These are phyloP conservation scores for Bretschneidera sinensis DNA, from an alignment of 345 rosid species.

Conservation along the genomic window DNA sequence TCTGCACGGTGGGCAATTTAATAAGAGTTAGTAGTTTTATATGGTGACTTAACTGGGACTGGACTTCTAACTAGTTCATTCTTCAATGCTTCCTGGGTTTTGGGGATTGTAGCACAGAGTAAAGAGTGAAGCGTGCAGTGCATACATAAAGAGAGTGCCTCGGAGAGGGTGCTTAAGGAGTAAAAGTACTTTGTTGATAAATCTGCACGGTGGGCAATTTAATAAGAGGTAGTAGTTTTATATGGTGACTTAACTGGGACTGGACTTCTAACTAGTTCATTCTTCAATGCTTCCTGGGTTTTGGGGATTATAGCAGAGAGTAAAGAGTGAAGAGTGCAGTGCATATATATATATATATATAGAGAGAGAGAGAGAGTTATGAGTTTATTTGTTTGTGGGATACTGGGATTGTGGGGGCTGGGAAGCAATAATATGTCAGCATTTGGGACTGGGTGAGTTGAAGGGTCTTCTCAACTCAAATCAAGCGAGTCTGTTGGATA, in stretches of 20 bases:
- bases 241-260: slow-evolving; percentile 24
- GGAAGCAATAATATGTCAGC: not conserved
- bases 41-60: slow-evolving; percentile 24
- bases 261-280: slow-evolving; percentile 3
- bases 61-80: slow-evolving; percentile 2
- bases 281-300: slow-evolving; percentile 30
- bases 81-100: slow-evolving; percentile 31
- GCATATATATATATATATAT: too few relatives aligned
- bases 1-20: too few relatives aligned
- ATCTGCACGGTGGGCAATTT: too few relatives aligned
- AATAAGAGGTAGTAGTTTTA: too few relatives aligned
- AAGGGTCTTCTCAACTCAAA: slow-evolving; percentile 21
- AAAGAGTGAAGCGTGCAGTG: too few relatives aligned
- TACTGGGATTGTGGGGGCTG: too few relatives aligned
- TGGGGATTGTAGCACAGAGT: slow-evolving; percentile 24
- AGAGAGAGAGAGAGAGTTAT: slow-evolving; percentile 3
- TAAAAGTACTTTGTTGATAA: slow-evolving; percentile 16
- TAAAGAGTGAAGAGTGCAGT: too few relatives aligned
- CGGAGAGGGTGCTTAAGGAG: too few relatives aligned
- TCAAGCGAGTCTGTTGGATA: slow-evolving; percentile 15
- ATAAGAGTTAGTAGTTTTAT: too few relatives aligned
- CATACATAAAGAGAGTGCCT: too few relatives aligned
- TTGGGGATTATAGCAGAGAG: slow-evolving; percentile 24
- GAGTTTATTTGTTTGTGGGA: not conserved
- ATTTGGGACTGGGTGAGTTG: slow-evolving; percentile 5